phyloP scores from a whole-genome alignment of 257 asterid species.

The Plantago elongata region DNA sequence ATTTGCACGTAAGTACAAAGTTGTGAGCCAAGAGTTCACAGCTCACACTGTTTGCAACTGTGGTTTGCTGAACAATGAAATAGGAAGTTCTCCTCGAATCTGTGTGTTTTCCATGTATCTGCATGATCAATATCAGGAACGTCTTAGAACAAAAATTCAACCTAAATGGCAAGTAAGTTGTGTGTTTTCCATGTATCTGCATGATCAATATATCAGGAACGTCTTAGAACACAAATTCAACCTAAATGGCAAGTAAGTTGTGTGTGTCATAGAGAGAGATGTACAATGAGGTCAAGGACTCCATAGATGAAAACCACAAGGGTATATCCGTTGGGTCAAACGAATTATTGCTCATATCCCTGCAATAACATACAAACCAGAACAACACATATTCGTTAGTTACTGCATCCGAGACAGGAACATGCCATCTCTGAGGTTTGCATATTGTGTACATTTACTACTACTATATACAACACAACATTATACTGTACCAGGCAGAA shows the following conservation, averaged over 20 bases:
- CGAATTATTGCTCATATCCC: constrained; percentile 84
- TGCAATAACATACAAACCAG: constrained; percentile 19
- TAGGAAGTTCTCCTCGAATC: constrained; percentile 55
- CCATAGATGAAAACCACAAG: constrained; percentile 54
- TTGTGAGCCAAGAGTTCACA: neutral
- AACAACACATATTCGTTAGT: neutral
- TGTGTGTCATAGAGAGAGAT: constrained; percentile 2
- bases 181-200: too few relatives aligned
- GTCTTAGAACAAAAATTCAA: neutral
- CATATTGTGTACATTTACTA: too few relatives aligned
- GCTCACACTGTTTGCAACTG: constrained; percentile 79
- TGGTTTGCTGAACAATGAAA: constrained; percentile 42
- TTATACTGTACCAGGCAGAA: neutral
- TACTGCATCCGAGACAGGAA: neutral
- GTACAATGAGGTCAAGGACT: constrained; percentile 68
- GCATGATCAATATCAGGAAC: constrained; percentile 21
- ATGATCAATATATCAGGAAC: too few relatives aligned
- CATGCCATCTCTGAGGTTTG: neutral
- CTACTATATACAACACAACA: neutral
- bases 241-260: too few relatives aligned
- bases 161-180: neutral
- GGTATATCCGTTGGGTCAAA: constrained; percentile 53
- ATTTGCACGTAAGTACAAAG: neutral
- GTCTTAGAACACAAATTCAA: too few relatives aligned
- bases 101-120: constrained; percentile 64